phyloP scores from a whole-genome alignment of 2,329 filamentous ascomycete genomes.

The Xylariaceae sp. region DNA sequence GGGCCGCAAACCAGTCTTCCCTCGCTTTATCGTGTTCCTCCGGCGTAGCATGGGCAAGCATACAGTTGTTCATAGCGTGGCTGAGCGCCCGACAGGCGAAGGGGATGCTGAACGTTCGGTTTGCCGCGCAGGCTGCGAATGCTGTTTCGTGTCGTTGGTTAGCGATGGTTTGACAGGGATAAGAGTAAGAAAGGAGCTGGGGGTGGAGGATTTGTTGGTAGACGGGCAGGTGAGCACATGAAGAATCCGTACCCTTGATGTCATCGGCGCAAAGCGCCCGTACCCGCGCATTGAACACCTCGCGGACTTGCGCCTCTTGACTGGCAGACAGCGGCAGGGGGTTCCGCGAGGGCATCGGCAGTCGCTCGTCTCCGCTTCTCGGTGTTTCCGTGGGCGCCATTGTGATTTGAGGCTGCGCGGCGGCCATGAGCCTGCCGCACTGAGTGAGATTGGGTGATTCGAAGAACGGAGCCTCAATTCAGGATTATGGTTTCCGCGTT shows the following conservation, averaged over 20 bases:
- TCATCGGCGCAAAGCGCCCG: slow-evolving; percentile 71
- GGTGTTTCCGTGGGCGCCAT: slow-evolving; percentile 32
- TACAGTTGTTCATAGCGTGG: slow-evolving; percentile 88
- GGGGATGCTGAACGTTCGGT: slow-evolving; percentile 81
- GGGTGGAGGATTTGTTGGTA: too few relatives aligned
- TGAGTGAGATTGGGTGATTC: neutral
- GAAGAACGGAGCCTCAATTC: neutral
- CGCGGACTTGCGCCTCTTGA: slow-evolving; percentile 40
- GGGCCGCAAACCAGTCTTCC: slow-evolving; percentile 86
- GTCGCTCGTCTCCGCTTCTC: slow-evolving; percentile 20
- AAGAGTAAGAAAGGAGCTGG: neutral
- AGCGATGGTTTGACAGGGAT: neutral
- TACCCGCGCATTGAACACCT: slow-evolving; percentile 57
- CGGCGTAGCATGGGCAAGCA: slow-evolving; percentile 81
- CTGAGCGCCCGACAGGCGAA: slow-evolving; percentile 81
- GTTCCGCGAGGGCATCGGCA: slow-evolving; percentile 63
- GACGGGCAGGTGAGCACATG: too few relatives aligned
- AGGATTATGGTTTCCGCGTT: neutral
- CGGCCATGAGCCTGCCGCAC: slow-evolving; percentile 15
- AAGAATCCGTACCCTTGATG: too few relatives aligned
- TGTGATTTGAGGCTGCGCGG: slow-evolving; percentile 24
- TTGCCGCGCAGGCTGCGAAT: slow-evolving; percentile 86
- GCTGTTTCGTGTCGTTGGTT: slow-evolving; percentile 47
- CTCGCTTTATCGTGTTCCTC: slow-evolving; percentile 83
- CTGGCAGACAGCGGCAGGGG: slow-evolving; percentile 67